Conservation (phyloP, 2,329 filamentous ascomycete species). For the Cladorrhinum sp. region DNA sequence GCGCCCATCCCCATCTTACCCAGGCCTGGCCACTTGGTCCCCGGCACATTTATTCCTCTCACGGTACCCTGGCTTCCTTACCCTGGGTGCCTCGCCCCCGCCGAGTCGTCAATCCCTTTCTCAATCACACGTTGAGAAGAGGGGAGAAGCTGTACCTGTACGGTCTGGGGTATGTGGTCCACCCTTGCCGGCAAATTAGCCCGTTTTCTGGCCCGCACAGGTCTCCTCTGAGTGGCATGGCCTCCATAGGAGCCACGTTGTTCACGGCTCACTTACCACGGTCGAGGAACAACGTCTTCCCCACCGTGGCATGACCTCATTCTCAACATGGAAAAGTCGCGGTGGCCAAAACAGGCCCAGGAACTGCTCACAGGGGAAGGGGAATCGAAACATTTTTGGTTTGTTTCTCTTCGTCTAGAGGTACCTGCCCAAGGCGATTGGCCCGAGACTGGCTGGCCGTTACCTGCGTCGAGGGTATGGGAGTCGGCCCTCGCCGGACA, state of each 20-base stretch:
- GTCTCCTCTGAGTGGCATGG: slow-evolving; percentile 21
- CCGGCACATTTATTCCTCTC: slow-evolving; percentile 7
- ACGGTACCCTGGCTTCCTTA: slow-evolving; percentile 3
- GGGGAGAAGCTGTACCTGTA: slow-evolving; percentile 10
- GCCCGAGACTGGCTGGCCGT: slow-evolving; percentile 13
- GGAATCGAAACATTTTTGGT: slow-evolving; percentile 16
- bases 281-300: slow-evolving; percentile 22
- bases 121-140: slow-evolving; percentile 24
- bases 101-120: slow-evolving; percentile 20
- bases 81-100: slow-evolving; percentile 6
- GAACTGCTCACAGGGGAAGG: slow-evolving; percentile 17
- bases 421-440: slow-evolving; percentile 12
- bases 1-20: slow-evolving; percentile 1
- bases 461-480: not conserved
- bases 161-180: slow-evolving; percentile 14
- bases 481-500: not conserved
- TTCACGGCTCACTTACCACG: slow-evolving; percentile 32
- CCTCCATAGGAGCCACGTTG: slow-evolving; percentile 37
- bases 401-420: slow-evolving; percentile 8
- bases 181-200: slow-evolving; percentile 31
- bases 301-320: slow-evolving; percentile 24
- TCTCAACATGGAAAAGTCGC: slow-evolving; percentile 16
- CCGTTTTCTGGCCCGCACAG: slow-evolving; percentile 26
- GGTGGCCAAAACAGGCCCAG: slow-evolving; percentile 18
- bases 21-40: not conserved